Evolutionary conservation across 257 asterid species (phyloP), one percentile per base, ranked within the genome.

Genomic region (Penstemon newberryi): DNA sequence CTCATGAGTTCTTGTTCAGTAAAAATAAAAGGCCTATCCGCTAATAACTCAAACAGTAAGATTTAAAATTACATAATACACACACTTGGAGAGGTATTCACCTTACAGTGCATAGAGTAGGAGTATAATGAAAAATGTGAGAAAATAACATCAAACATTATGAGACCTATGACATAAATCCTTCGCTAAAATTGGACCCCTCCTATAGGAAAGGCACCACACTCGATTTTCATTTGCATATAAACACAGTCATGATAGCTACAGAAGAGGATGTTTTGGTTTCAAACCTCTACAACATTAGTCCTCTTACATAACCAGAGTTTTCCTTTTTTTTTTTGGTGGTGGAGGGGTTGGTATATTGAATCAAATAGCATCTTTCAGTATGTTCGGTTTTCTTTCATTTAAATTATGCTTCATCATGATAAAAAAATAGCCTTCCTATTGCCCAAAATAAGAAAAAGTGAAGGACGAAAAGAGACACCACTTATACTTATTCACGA

Each of bases 201-300:
- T 45, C n/a, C 40, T 45, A 61, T 59, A n/a, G 47, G 41, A 50
- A 55, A 60, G 61, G 52, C 46, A 40, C 54, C 54, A 47, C 11
- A 51, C 8, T 3, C n/a, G 40, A 50, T 72, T 41, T 63, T n/a
- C 44, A 63, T 33, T 55, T 8, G 19, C 57, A 45, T 46, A 10
- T 38, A 49, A 45, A 60, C 56, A 45, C 18, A 63, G 57, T 40
- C 39, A 7, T 18, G 47, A 74, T 54, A 50, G 59, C 44, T 56
- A 53, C 37, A 60, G 44, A 37, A 52, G 33, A 25, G 33, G 33
- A 25, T 25, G 33, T 25, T 25, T 25, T 25, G 33, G 33, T 25
- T 25, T 25, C 33, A 25, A 25, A 25, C 33, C 33, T 25, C 33
- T 25, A 25, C 33, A 25, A 25, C 33, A 25, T 25, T 25, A 25